Percentiles rank a stretch among this genome's conserved stretches.
These are phyloP conservation scores for Senna tora DNA, from an alignment of 306 rosid species.

Conservation along the genomic window DNA sequence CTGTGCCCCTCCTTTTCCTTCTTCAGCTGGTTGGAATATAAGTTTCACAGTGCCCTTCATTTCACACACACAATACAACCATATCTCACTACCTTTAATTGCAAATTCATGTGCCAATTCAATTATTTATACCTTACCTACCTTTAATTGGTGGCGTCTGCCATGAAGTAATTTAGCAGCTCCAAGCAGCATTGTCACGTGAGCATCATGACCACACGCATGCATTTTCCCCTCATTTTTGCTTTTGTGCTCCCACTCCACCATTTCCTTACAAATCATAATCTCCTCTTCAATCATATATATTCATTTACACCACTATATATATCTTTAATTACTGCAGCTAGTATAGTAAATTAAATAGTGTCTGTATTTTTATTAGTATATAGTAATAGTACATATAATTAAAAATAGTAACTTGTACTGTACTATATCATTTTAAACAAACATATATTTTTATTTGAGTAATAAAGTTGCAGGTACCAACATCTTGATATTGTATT, in stretches of 20 bases:
- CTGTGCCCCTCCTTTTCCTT: constrained; percentile 60
- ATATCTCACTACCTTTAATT: no score
- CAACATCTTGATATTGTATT: no score
- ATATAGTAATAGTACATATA: neutral
- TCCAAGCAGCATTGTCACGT: constrained; percentile 67
- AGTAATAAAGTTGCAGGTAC: neutral
- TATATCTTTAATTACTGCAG: no score
- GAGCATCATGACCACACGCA: constrained; percentile 71
- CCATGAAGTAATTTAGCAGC: constrained; percentile 64
- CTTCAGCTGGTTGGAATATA: constrained; percentile 68
- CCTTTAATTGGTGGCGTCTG: constrained; percentile 51
- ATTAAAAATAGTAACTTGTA: neutral
- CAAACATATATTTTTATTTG: neutral
- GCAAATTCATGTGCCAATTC: neutral
- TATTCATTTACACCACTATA: no score
- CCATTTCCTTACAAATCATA: constrained; percentile 54
- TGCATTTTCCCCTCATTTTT: constrained; percentile 63
- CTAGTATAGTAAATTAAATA: neutral
- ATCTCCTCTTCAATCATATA: no score
- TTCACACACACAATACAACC: no score
- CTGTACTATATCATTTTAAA: neutral
- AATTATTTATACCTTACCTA: no score
- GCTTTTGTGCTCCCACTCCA: constrained; percentile 73
- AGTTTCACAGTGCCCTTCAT: constrained; percentile 68
- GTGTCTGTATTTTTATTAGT: neutral